Percentiles rank a stretch among this genome's conserved stretches.
Conservation (phyloP, 75 land plant species). For the Sequoia sempervirens region DNA sequence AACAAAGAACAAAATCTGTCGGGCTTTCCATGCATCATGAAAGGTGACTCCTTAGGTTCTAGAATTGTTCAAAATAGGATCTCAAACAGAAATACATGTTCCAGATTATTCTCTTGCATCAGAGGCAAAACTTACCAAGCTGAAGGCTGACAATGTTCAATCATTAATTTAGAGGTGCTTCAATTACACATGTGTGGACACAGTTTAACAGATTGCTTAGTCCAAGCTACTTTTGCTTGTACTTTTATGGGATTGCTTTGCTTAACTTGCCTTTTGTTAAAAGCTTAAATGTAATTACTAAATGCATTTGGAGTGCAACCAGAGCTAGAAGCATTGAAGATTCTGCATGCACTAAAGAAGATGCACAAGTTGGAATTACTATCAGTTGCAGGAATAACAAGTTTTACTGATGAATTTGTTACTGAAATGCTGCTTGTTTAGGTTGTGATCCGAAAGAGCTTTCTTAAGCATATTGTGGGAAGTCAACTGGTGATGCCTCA, state of each 20-base stretch:
- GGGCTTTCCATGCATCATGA: slow-evolving; percentile 34
- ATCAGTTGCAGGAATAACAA: slow-evolving; percentile 31
- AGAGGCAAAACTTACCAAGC: slow-evolving; percentile 36
- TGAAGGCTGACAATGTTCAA: neutral
- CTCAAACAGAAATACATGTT: slow-evolving; percentile 39
- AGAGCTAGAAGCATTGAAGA: slow-evolving; percentile 39
- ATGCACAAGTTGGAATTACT: slow-evolving; percentile 42
- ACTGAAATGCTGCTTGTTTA: neutral
- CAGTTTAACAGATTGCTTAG: too few species aligned
- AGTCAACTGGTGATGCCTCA: slow-evolving; percentile 14
- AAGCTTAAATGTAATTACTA: slow-evolving; percentile 43
- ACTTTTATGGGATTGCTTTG: slow-evolving; percentile 20
- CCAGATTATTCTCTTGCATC: slow-evolving; percentile 54
- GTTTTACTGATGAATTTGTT: slow-evolving; percentile 32
- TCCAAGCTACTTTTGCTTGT: too few species aligned
- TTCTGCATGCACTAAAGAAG: slow-evolving; percentile 47
- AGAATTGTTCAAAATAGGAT: slow-evolving; percentile 24
- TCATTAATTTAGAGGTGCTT: too few species aligned
- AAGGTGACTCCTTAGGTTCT: slow-evolving; percentile 37
- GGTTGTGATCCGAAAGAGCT: slow-evolving; percentile 48
- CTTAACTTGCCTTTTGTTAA: slow-evolving; percentile 36
- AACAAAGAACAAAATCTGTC: slow-evolving; percentile 26
- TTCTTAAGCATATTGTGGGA: slow-evolving; percentile 33
- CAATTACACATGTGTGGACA: too few species aligned
- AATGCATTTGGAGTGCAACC: slow-evolving; percentile 6